phyloP scores from a whole-genome alignment of 2,329 filamentous ascomycete species.

The Stagonosporopsis rhizophila region DNA sequence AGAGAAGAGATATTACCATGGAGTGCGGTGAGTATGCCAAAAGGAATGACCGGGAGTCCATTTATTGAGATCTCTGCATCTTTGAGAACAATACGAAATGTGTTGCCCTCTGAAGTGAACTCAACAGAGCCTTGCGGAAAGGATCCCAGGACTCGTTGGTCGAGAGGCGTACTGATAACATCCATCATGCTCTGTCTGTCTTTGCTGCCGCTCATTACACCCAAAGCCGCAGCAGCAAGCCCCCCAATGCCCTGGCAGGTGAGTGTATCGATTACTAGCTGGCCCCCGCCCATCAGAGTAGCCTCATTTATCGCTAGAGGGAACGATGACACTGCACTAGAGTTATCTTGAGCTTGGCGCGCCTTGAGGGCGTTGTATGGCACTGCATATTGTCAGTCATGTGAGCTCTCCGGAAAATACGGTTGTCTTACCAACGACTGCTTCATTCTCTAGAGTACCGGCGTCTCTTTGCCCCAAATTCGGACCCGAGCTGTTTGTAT shows the following conservation, averaged over 20 bases:
- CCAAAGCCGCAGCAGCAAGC: constrained; percentile 28
- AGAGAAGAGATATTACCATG: constrained; percentile 24
- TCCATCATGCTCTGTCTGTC: constrained; percentile 15
- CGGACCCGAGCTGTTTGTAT: constrained; percentile 5
- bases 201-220: constrained; percentile 24
- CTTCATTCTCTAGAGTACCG: constrained; percentile 1
- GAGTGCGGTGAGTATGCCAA: constrained; percentile 30
- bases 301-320: constrained; percentile 29
- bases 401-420: not conserved
- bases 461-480: constrained; percentile 9
- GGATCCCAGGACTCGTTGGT: constrained; percentile 23
- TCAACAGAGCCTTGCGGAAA: constrained; percentile 34
- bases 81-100: constrained; percentile 29
- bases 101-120: constrained; percentile 35
- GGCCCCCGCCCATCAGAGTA: constrained; percentile 28
- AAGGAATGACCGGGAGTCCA: constrained; percentile 24
- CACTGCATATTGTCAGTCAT: constrained; percentile 20
- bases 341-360: constrained; percentile 17
- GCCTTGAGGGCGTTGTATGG: constrained; percentile 15
- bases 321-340: not conserved
- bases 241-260: constrained; percentile 41
- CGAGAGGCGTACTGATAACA: constrained; percentile 21
- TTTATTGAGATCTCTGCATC: constrained; percentile 32
- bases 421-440: constrained; percentile 26
- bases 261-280: constrained; percentile 26